Conservation (phyloP, 176 grass and related monocot genomes). For the Avena eriantha region DNA sequence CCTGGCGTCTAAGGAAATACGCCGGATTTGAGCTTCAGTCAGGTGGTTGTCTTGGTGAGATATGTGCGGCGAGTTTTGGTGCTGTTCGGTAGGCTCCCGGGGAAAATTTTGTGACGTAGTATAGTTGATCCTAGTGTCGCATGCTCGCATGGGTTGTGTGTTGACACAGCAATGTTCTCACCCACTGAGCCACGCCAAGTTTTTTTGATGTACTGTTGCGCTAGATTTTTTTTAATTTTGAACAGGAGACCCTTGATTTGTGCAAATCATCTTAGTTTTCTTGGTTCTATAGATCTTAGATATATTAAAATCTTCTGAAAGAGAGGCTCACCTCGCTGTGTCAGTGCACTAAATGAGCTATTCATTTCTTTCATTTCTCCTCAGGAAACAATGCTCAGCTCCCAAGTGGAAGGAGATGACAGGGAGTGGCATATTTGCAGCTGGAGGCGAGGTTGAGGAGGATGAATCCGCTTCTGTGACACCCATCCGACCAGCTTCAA, state of each 20-base stretch:
- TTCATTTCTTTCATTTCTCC: not conserved
- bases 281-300: not conserved
- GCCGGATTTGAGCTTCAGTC: constrained; percentile 34
- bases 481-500: constrained; percentile 51
- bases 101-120: not conserved
- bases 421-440: constrained; percentile 89
- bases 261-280: not conserved
- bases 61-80: not conserved
- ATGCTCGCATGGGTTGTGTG: constrained; percentile 8
- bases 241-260: not conserved
- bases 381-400: constrained; percentile 93
- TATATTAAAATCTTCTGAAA: not conserved
- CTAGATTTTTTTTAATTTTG: not conserved
- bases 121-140: not conserved
- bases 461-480: constrained; percentile 59
- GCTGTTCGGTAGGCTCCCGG: not conserved
- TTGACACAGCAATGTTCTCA: constrained; percentile 17
- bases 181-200: not conserved
- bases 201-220: not conserved
- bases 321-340: not conserved
- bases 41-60: not conserved
- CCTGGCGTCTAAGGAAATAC: not conserved
- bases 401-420: constrained; percentile 98
- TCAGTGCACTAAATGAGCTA: not conserved
- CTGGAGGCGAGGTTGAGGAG: constrained; percentile 58